These are phyloP conservation scores for Cephaloascus fragrans DNA, from an alignment of 805 yeast species.

Conservation along the genomic window DNA sequence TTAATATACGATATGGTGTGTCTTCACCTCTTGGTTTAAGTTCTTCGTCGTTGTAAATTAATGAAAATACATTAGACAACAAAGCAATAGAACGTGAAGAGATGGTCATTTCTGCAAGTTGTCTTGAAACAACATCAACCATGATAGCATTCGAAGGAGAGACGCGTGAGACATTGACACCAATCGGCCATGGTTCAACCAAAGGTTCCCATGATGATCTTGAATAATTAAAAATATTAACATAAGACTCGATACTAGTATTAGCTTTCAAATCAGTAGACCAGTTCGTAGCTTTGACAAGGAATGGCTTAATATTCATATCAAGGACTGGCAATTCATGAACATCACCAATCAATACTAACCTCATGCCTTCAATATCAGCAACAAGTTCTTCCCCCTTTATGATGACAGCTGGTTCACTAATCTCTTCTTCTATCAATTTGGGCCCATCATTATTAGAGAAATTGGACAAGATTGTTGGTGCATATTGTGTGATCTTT, in stretches of 20 bases:
- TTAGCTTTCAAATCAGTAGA: conserved; percentile 71
- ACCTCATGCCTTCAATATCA: conserved; percentile 63
- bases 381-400: conserved; percentile 62
- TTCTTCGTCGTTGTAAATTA: conserved; percentile 41
- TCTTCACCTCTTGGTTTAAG: conserved; percentile 65
- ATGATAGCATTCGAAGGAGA: conserved; percentile 38
- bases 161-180: conserved; percentile 53
- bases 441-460: conserved; percentile 22
- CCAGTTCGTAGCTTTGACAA: conserved; percentile 69
- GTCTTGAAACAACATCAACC: conserved; percentile 66
- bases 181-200: conserved; percentile 78
- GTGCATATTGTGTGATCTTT: conserved; percentile 56
- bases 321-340: conserved; percentile 87
- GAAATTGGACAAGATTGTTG: conserved; percentile 47
- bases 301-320: conserved; percentile 62
- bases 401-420: conserved; percentile 31
- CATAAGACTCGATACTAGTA: conserved; percentile 50
- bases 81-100: conserved; percentile 77
- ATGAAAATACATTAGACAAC: conserved; percentile 56
- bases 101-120: conserved; percentile 69
- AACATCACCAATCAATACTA: conserved; percentile 82
- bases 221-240: conserved; percentile 80
- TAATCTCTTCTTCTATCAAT: conserved; percentile 5
- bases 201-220: conserved; percentile 94
- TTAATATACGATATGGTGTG: conserved; percentile 70